Conservation (phyloP, 208 protist genomes). For the Leishmania martiniquensis region DNA sequence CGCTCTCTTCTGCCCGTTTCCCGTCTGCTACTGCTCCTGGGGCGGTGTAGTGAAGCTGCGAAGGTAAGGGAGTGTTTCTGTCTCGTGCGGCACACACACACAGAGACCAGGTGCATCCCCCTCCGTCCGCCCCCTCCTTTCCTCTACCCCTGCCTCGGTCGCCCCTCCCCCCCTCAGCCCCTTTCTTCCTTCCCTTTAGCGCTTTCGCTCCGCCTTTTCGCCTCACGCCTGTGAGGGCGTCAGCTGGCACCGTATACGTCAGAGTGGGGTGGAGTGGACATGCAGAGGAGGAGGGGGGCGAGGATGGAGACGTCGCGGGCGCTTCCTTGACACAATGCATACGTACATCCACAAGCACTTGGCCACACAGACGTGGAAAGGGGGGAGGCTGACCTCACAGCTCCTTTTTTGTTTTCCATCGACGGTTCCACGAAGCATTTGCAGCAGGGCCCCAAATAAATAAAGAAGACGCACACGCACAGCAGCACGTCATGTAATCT, state of each 20-base stretch:
- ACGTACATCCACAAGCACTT: neutral
- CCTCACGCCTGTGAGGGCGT: neutral
- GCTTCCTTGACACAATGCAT: neutral
- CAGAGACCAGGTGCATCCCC: neutral
- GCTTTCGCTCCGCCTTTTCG: neutral
- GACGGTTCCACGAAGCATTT: too few relatives aligned
- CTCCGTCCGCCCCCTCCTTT: neutral
- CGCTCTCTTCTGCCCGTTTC: neutral
- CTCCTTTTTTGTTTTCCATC: neutral
- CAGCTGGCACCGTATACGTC: neutral
- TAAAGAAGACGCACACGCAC: neutral
- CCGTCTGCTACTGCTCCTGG: neutral
- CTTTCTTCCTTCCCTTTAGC: neutral
- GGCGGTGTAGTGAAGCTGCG: neutral
- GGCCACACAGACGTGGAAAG: slow-evolving; percentile 7
- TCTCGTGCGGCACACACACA: neutral
- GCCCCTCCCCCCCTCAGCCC: neutral
- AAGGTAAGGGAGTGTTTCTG: neutral
- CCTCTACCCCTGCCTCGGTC: neutral
- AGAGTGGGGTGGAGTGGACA: neutral
- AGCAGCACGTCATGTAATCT: neutral
- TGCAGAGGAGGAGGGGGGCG: neutral
- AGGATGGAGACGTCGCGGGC: neutral
- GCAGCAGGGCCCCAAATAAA: slow-evolving; percentile 1
- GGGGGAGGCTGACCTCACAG: neutral